Percentiles rank a stretch among this genome's conserved stretches.
phyloP scores from a whole-genome alignment of 495 filamentous ascomycete genomes.

The Cercophora sp. region DNA sequence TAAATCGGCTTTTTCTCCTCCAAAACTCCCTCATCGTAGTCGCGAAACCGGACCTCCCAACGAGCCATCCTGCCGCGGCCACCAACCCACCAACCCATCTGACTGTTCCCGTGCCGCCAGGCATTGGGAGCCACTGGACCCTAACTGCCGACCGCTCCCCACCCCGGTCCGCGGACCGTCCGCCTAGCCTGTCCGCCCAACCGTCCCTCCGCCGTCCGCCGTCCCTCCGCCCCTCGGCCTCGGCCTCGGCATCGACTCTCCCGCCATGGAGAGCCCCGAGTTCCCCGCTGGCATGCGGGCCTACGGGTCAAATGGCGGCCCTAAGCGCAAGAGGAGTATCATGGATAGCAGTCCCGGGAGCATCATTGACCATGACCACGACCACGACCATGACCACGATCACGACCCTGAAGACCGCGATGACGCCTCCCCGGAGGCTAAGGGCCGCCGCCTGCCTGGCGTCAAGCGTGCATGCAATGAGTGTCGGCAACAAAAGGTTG shows the following conservation, averaged over 20 bases:
- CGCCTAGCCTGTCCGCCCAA: background rate
- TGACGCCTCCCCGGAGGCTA: conserved; percentile 29
- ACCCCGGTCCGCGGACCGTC: conserved; percentile 1
- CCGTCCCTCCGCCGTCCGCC: background rate
- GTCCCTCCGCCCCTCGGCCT: background rate
- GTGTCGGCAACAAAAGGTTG: conserved; percentile 86
- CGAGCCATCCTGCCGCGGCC: conserved; percentile 23
- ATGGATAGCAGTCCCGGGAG: conserved; percentile 67
- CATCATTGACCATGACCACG: conserved; percentile 59
- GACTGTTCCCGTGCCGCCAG: conserved; percentile 24
- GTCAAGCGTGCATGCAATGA: conserved; percentile 92
- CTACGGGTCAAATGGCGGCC: conserved; percentile 31
- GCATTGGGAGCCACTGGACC: conserved; percentile 18
- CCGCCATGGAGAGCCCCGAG: conserved; percentile 31
- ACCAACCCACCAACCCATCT: conserved; percentile 20
- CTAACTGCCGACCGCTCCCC: conserved; percentile 13
- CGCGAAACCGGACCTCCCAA: conserved; percentile 35
- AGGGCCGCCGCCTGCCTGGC: conserved; percentile 46
- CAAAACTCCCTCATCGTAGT: conserved; percentile 25
- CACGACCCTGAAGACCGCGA: conserved; percentile 68
- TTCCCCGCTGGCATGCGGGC: conserved; percentile 38
- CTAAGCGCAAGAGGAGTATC: conserved; percentile 47
- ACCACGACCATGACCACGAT: conserved; percentile 55
- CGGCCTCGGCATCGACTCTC: too few relatives aligned
- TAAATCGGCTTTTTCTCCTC: conserved; percentile 31